These are phyloP conservation scores for Globisporangium cederbergense DNA, from an alignment of 352 stramenopile species.

Conservation along the genomic window DNA sequence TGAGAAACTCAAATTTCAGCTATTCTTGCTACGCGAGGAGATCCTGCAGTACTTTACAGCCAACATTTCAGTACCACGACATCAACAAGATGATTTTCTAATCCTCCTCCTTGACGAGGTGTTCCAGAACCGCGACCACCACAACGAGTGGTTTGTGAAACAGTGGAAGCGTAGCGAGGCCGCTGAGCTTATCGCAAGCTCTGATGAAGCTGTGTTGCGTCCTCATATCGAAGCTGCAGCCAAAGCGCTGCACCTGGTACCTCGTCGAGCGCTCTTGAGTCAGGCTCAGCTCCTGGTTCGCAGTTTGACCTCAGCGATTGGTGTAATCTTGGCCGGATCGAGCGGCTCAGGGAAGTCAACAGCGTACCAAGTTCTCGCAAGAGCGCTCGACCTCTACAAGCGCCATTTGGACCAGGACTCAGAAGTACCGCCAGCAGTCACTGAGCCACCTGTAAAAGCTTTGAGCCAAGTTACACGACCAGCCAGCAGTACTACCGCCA, in stretches of 20 bases:
- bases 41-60: slow-evolving; percentile 10
- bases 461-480: not conserved
- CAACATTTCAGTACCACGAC: not conserved
- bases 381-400: slow-evolving; percentile 22
- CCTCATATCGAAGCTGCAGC: not conserved
- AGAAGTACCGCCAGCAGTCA: not conserved
- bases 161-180: slow-evolving; percentile 15
- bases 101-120: slow-evolving; percentile 2
- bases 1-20: slow-evolving; percentile 15
- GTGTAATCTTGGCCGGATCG: slow-evolving; percentile 24
- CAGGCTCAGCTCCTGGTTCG: slow-evolving; percentile 12
- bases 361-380: slow-evolving; percentile 32
- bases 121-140: slow-evolving; percentile 13
- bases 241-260: slow-evolving; percentile 16
- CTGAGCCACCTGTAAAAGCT: not conserved
- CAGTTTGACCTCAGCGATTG: slow-evolving; percentile 8
- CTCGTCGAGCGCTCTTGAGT: slow-evolving; percentile 22
- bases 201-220: not conserved
- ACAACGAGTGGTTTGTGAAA: slow-evolving; percentile 25
- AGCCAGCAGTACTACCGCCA: not conserved
- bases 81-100: not conserved
- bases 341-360: slow-evolving; percentile 38
- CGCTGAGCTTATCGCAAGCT: not conserved
- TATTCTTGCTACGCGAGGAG: slow-evolving; percentile 11
- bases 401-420: not conserved